Conservation (phyloP, 257 asterid species). For the Pogostemon cablin region DNA sequence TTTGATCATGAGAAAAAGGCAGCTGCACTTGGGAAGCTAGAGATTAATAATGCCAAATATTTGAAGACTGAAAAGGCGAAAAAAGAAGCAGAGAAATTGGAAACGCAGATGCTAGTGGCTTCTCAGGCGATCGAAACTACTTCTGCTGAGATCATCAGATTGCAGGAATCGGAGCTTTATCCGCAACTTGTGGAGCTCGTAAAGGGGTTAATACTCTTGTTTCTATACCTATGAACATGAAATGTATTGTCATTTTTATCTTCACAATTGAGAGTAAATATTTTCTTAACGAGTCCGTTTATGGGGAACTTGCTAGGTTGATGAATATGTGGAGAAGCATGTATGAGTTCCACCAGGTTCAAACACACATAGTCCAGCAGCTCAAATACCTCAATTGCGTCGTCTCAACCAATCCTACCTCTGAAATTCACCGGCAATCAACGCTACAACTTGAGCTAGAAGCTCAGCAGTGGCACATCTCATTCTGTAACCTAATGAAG, state of each 20-base stretch:
- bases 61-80: slow-evolving; percentile 79
- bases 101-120: slow-evolving; percentile 78
- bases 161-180: slow-evolving; percentile 79
- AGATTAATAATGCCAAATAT: slow-evolving; percentile 73
- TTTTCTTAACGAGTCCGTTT: neutral
- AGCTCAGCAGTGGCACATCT: slow-evolving; percentile 85
- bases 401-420: slow-evolving; percentile 63
- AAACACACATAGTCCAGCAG: slow-evolving; percentile 84
- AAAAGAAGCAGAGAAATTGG: slow-evolving; percentile 83
- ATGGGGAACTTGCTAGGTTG: slow-evolving; percentile 42
- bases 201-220: slow-evolving; percentile 57
- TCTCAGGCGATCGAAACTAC: slow-evolving; percentile 76
- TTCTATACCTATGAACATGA: neutral
- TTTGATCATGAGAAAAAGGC: slow-evolving; percentile 74
- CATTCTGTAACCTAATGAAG: slow-evolving; percentile 76
- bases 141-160: slow-evolving; percentile 69
- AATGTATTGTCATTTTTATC: neutral
- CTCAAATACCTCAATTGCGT: slow-evolving; percentile 64
- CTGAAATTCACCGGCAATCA: slow-evolving; percentile 82
- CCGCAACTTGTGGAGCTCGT: slow-evolving; percentile 74
- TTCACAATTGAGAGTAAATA: neutral
- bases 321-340: slow-evolving; percentile 94
- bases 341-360: slow-evolving; percentile 92
- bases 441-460: slow-evolving; percentile 87
- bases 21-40: slow-evolving; percentile 60